phyloP scores from a whole-genome alignment of 2,329 filamentous ascomycete species.

The Aureobasidium sp. region DNA sequence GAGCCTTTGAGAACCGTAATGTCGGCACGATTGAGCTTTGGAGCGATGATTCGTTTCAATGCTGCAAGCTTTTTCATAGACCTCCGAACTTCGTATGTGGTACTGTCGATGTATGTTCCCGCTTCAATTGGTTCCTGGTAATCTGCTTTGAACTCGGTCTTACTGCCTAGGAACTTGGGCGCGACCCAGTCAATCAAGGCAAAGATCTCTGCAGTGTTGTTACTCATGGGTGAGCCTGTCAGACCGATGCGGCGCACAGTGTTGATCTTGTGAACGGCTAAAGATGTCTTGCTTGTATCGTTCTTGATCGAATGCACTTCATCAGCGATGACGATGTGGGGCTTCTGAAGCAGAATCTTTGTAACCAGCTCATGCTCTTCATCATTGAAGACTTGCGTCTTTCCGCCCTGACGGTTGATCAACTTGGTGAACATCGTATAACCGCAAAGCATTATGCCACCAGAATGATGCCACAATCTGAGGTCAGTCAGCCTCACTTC shows the following conservation, averaged over 20 bases:
- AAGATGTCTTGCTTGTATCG: constrained; percentile 43
- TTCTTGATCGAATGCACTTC: constrained; percentile 81
- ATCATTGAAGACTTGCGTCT: constrained; percentile 49
- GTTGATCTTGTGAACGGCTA: constrained; percentile 51
- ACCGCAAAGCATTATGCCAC: constrained; percentile 70
- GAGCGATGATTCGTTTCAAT: constrained; percentile 63
- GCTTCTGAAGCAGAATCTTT: constrained; percentile 49
- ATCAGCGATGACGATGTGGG: constrained; percentile 73
- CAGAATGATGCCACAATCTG: constrained; percentile 52
- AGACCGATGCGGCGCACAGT: constrained; percentile 71
- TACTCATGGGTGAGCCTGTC: constrained; percentile 79
- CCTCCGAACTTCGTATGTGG: constrained; percentile 44
- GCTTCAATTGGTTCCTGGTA: constrained; percentile 66
- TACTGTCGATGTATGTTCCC: constrained; percentile 63
- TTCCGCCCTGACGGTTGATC: constrained; percentile 23
- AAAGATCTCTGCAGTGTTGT: constrained; percentile 77
- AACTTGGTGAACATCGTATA: constrained; percentile 59
- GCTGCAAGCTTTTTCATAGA: constrained; percentile 62
- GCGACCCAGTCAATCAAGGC: constrained; percentile 85
- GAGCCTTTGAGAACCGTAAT: constrained; percentile 59
- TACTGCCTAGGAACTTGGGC: constrained; percentile 65
- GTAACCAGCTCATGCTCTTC: constrained; percentile 35
- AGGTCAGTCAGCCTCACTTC: constrained; percentile 43
- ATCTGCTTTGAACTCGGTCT: constrained; percentile 59
- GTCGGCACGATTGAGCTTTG: constrained; percentile 71